These are phyloP conservation scores for Malania oleifera DNA, from an alignment of 164 flowering plant genomes.

Conservation along the genomic window DNA sequence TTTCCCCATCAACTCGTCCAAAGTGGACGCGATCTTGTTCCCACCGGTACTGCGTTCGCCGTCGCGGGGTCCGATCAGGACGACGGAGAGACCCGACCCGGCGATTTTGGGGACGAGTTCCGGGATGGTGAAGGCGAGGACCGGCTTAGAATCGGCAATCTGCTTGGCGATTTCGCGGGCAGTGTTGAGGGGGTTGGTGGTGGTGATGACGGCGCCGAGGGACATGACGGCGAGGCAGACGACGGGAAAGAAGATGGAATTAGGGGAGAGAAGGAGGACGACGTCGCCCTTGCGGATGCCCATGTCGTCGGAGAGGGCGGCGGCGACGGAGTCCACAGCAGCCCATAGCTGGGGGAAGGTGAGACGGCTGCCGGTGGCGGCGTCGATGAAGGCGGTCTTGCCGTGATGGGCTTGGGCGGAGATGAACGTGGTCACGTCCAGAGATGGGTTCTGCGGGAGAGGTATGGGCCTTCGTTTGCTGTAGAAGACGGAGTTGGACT, in stretches of 20 bases:
- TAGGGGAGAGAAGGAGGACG: constrained; percentile 76
- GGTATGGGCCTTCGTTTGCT: constrained; percentile 69
- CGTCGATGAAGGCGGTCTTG: constrained; percentile 75
- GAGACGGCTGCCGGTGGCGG: constrained; percentile 63
- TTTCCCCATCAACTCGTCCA: constrained; percentile 41
- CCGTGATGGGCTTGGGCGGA: constrained; percentile 69
- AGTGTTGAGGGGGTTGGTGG: constrained; percentile 91
- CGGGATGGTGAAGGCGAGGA: constrained; percentile 61
- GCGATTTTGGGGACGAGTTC: constrained; percentile 57
- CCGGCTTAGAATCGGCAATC: constrained; percentile 66
- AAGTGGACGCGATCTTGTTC: constrained; percentile 23
- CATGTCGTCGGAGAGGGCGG: constrained; percentile 38
- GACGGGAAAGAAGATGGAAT: constrained; percentile 81
- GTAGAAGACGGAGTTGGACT: constrained; percentile 54
- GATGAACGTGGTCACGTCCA: constrained; percentile 79
- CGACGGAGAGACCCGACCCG: constrained; percentile 42
- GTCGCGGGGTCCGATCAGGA: constrained; percentile 34
- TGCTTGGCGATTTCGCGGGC: constrained; percentile 62
- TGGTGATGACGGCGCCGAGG: constrained; percentile 84
- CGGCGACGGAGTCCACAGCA: constrained; percentile 59
- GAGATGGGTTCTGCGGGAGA: constrained; percentile 42
- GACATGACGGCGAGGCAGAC: constrained; percentile 74
- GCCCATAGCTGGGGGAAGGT: constrained; percentile 61
- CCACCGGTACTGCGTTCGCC: background rate
- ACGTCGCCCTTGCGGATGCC: constrained; percentile 79